Conservation (phyloP, 2,329 filamentous ascomycete genomes). For the Trichophyton mentagrophytes region DNA sequence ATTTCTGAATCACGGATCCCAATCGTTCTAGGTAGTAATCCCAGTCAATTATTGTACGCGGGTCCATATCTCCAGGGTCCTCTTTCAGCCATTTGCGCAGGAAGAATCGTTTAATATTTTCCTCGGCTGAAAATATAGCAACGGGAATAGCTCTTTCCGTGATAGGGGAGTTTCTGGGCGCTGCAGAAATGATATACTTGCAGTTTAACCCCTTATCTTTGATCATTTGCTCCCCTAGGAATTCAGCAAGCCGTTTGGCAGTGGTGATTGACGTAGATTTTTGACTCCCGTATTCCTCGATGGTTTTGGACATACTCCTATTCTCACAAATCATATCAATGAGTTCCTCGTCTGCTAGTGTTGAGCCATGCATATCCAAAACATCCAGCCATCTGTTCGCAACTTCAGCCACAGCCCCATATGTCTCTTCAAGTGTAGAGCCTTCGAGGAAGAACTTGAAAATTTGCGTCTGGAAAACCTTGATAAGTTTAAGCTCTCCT, state of each 20-base stretch:
- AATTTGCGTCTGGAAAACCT: conserved; percentile 98
- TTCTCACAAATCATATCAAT: conserved; percentile 99
- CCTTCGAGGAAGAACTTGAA: conserved; percentile 99
- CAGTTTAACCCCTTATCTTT: conserved; percentile 99
- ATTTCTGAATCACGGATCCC: conserved; percentile 93
- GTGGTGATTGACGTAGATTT: conserved; percentile 99
- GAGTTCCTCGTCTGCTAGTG: conserved; percentile 86
- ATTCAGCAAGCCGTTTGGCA: conserved; percentile 85
- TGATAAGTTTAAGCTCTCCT: conserved; percentile 97
- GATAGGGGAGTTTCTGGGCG: conserved; percentile 76
- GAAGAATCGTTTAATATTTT: conserved; percentile 74
- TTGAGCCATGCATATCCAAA: conserved; percentile 72
- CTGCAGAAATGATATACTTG: conserved; percentile 95
- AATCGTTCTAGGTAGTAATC: conserved; percentile 92
- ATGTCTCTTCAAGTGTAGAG: conserved; percentile 73
- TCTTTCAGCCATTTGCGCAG: conserved; percentile 92
- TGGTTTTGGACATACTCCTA: conserved; percentile 90
- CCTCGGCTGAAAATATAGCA: conserved; percentile 91
- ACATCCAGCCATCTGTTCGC: conserved; percentile 97
- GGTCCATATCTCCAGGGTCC: conserved; percentile 81
- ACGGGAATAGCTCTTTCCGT: conserved; percentile 91
- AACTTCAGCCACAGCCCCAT: conserved; percentile 80
- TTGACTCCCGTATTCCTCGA: conserved; percentile 89
- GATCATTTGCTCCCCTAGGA: conserved; percentile 95
- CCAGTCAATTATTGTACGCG: conserved; percentile 84